Evolutionary conservation across 805 yeast genomes (phyloP).

Genomic region (Candida silvatica): DNA sequence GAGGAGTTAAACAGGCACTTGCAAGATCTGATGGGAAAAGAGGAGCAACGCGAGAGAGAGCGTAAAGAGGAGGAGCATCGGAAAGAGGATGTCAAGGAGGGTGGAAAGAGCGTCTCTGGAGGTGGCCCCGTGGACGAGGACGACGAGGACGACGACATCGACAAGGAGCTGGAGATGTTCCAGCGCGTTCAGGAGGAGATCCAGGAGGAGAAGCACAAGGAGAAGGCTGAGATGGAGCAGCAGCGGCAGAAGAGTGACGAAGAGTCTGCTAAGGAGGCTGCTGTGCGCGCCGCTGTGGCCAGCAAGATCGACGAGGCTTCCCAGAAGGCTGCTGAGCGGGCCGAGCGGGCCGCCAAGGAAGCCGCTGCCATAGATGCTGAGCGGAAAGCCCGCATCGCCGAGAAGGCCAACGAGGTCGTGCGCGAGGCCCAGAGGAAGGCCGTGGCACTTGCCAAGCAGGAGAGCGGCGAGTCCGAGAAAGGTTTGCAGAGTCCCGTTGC

Average conservation of each 20-base stretch:
- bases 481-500: no score
- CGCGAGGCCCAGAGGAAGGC: no score
- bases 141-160: slow-evolving; percentile 2
- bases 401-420: no score
- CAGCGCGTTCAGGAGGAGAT: slow-evolving; percentile 4
- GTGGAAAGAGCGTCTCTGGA: neutral
- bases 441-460: no score
- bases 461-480: no score
- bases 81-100: neutral
- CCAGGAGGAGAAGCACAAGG: slow-evolving; percentile 1
- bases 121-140: neutral
- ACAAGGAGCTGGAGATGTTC: slow-evolving; percentile 3
- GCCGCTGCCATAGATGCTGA: neutral
- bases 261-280: neutral
- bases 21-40: slow-evolving; percentile 16
- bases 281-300: neutral
- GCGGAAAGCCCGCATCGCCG: neutral
- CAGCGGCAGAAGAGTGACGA: slow-evolving; percentile 1
- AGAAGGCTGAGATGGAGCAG: slow-evolving; percentile 3
- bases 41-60: neutral
- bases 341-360: neutral
- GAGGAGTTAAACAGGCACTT: slow-evolving; percentile 22
- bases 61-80: neutral
- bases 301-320: slow-evolving; percentile 2
- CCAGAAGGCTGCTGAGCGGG: neutral